Evolutionary conservation across 352 stramenopile species (phyloP).

Genomic region (Phytophthora idaei): DNA sequence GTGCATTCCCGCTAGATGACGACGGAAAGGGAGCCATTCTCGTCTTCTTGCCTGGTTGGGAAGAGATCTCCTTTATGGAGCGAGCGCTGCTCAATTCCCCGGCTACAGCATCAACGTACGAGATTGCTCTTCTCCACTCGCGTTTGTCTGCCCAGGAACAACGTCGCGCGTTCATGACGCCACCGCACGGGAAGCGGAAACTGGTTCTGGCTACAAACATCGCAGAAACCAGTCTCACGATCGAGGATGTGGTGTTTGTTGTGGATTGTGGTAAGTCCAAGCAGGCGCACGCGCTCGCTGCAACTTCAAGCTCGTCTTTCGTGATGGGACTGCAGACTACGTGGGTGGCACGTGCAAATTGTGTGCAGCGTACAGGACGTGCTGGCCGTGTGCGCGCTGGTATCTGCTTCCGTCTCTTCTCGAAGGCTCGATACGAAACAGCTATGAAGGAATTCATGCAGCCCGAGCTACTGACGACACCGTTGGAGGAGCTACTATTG

Average conservation of each 20-base stretch:
- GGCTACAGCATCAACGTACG: conserved; percentile 55
- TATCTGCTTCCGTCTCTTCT: conserved; percentile 92
- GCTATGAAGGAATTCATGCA: conserved; percentile 81
- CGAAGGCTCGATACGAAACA: conserved; percentile 61
- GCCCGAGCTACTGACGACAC: conserved; percentile 72
- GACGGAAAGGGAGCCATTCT: conserved; percentile 74
- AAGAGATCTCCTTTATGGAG: conserved; percentile 86
- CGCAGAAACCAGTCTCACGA: conserved; percentile 96
- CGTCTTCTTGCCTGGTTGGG: conserved; percentile 85
- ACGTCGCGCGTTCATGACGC: conserved; percentile 67
- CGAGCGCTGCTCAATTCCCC: conserved; percentile 60
- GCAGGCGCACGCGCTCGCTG: conserved; percentile 67
- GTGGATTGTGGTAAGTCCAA: conserved; percentile 88
- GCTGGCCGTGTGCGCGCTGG: conserved; percentile 94
- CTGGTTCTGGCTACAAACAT: conserved; percentile 95
- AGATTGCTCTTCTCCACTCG: conserved; percentile 79
- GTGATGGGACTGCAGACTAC: conserved; percentile 91
- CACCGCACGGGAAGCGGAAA: conserved; percentile 68
- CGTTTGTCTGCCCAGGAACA: conserved; percentile 75
- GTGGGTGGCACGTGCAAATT: conserved; percentile 85
- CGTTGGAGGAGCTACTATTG: conserved; percentile 76
- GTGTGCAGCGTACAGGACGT: conserved; percentile 91
- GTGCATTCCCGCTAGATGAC: conserved; percentile 56
- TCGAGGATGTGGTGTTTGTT: conserved; percentile 94
- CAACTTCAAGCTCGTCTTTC: conserved; percentile 78